phyloP scores from a whole-genome alignment of 2,329 filamentous ascomycete species.

The Paraphoma chrysanthemicola region DNA sequence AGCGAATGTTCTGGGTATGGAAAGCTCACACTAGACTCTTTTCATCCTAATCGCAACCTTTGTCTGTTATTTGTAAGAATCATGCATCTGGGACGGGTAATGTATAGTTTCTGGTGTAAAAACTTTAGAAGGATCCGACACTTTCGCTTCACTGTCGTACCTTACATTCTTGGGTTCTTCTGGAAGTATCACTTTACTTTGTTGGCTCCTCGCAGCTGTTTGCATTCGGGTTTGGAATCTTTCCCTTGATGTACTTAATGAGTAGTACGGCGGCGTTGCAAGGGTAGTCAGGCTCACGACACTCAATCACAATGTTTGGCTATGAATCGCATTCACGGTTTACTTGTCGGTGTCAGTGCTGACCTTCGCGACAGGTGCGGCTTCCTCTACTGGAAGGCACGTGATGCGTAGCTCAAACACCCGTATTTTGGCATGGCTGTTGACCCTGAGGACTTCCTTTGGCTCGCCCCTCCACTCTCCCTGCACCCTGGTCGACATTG shows the following conservation, averaged over 20 bases:
- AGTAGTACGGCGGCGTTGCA: slow-evolving; percentile 24
- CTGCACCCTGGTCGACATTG: background rate
- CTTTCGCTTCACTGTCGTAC: slow-evolving; percentile 35
- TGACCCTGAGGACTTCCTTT: too few species aligned
- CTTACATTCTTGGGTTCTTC: slow-evolving; percentile 26
- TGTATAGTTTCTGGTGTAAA: slow-evolving; percentile 40
- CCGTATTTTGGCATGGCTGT: too few species aligned
- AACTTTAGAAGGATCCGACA: slow-evolving; percentile 10
- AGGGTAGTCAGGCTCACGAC: slow-evolving; percentile 26
- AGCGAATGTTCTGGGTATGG: slow-evolving; percentile 54
- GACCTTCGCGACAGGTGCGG: background rate
- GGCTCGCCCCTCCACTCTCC: too few species aligned
- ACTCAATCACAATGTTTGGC: slow-evolving; percentile 19
- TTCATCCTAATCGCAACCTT: background rate
- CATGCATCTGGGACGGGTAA: slow-evolving; percentile 33
- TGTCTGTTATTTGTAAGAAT: slow-evolving; percentile 18
- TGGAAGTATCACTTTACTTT: slow-evolving; percentile 7
- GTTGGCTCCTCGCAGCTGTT: background rate
- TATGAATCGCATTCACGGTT: background rate
- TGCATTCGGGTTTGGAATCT: slow-evolving; percentile 1
- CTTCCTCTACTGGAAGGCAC: background rate
- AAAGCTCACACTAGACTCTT: slow-evolving; percentile 47
- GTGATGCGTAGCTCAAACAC: too few species aligned
- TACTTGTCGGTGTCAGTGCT: background rate
- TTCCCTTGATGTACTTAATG: slow-evolving; percentile 35